Base-by-base conservation (phyloP, 2,329 filamentous ascomycete genomes). In the Plenodomus lindquistii region DNA sequence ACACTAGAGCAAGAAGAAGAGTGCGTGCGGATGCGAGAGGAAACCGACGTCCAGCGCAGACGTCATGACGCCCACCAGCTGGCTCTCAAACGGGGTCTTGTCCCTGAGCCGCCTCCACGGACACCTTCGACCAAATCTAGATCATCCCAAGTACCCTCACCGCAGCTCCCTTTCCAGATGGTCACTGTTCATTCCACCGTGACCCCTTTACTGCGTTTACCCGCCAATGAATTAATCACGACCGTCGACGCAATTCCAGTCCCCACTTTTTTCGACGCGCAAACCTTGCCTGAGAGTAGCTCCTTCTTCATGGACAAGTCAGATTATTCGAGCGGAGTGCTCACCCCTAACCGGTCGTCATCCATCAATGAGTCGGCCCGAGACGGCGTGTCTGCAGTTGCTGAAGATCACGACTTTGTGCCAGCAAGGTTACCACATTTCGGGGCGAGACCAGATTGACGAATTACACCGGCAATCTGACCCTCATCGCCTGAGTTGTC, bases 1-100 rank as follows among this genome's bases (percentile, higher is more conserved):
- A 81, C 85, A 44, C 63, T 86, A 11, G 79, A 80, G 58, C 74
- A 74, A 27, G 82, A 87, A 69, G 84, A 87, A 63, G 79, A 82
- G 18, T 73, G 71, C 22, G 66, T 79, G 0, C 77, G 75, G 40
- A 58, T 72, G 27, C 73, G 85, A 61, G 83, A 87, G 63, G 85
- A 87, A 62, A 69, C 70, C 3, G 76, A 78, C 31, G 72, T 86
- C 20, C 71, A 78, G 46, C 73, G 75, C 40, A 83, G 78, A 59
- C 73, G 84, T 29, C 71, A 77, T 31, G 80, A 80, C 37, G 85
- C 84, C 2, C 76, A 78, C 27, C 74, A 76, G 37, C 64, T 86
- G 17, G 84, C 85, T 9, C 58, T 78, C 10, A 76, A 77, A 48
- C 76, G 80, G 21, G 84, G 84, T 1, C 63, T 86, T 15, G 66